Evolutionary conservation across 2,329 filamentous ascomycete species (phyloP), one percentile per base, ranked within the genome.

Genomic region (Dactylonectria estremocensis): DNA sequence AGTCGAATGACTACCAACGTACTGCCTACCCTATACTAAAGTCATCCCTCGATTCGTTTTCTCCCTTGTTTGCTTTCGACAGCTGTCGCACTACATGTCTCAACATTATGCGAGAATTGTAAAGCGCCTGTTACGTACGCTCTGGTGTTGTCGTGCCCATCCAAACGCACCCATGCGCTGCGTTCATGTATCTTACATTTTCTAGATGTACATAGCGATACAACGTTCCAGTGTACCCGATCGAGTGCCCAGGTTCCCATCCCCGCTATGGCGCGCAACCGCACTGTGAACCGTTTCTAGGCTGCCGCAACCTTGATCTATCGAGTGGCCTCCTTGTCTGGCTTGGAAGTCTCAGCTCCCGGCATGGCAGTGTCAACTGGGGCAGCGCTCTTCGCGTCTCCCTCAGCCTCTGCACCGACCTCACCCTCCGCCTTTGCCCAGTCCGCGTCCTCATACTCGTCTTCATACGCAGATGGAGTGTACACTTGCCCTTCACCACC

Each of bases 401-500:
- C 63, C 8, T 35, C 46, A 50, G 57, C 68, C 55, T 70, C 69
- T 6, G 45, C 58, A 59, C 73, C 68, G 4, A 40, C 60, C 59
- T 75, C 69, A 10, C 64, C 67, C 58, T 69, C 71, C 22, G 67
- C 37, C 59, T 74, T 74, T 40, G 70, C 62, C 78, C 77, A 78
- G 33, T 73, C 71, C 11, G 55, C 43, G 46, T 66, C 71, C 35
- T 71, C 70, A 13, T 71, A 66, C n/a, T 80, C 80, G n/a, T 80
- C 80, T 72, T 81, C 79, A 57, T 80, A 82, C 31, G 76, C 77
- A 20, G 73, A 73, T 2, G 87, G 87, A n/a, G 75, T 84, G 76
- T 88, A 91, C 8, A 85, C 82, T 43, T 83, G 80, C 4, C 83
- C 85, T 3, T 83, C 74, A 35, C 82, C 83, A 33, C 83, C 85